phyloP scores from a whole-genome alignment of 495 filamentous ascomycete genomes.

The Niebla homalea region DNA sequence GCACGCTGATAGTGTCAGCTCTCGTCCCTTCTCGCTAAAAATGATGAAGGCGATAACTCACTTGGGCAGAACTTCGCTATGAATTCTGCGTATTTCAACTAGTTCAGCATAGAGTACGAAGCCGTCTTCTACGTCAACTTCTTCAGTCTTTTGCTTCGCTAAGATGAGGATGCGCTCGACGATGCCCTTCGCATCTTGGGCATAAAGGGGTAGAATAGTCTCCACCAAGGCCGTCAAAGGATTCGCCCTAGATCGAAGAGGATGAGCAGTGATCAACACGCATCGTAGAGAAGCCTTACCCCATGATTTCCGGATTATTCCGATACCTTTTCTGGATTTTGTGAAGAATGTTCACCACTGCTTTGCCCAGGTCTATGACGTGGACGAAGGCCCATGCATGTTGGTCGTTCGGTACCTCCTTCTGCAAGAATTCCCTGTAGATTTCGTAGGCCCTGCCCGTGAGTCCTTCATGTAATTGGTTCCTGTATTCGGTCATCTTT shows the following conservation, averaged over 20 bases:
- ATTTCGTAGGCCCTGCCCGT: conserved; percentile 56
- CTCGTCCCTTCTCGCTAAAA: conserved; percentile 16
- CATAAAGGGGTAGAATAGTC: conserved; percentile 77
- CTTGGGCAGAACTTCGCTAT: conserved; percentile 55
- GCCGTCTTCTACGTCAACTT: conserved; percentile 77
- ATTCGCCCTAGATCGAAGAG: conserved; percentile 38
- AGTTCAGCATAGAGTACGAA: conserved; percentile 88
- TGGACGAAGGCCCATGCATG: conserved; percentile 76
- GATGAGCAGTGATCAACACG: conserved; percentile 1
- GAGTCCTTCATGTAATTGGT: conserved; percentile 59
- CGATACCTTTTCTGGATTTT: conserved; percentile 85
- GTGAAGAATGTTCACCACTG: conserved; percentile 66
- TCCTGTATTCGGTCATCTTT: conserved; percentile 53
- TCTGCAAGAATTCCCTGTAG: conserved; percentile 58
- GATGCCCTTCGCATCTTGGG: conserved; percentile 72
- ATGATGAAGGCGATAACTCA: conserved; percentile 20
- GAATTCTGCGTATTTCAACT: conserved; percentile 66
- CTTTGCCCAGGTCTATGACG: conserved; percentile 75
- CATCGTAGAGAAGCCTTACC: conserved; percentile 30
- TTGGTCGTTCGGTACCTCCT: conserved; percentile 58
- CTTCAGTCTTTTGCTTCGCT: conserved; percentile 50
- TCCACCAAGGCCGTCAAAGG: conserved; percentile 69
- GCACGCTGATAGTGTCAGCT: conserved; percentile 24
- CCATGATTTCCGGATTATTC: conserved; percentile 81
- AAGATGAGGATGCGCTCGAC: conserved; percentile 64